These are phyloP conservation scores for Lipomyces anomalus DNA, from an alignment of 805 yeast genomes.

Conservation along the genomic window DNA sequence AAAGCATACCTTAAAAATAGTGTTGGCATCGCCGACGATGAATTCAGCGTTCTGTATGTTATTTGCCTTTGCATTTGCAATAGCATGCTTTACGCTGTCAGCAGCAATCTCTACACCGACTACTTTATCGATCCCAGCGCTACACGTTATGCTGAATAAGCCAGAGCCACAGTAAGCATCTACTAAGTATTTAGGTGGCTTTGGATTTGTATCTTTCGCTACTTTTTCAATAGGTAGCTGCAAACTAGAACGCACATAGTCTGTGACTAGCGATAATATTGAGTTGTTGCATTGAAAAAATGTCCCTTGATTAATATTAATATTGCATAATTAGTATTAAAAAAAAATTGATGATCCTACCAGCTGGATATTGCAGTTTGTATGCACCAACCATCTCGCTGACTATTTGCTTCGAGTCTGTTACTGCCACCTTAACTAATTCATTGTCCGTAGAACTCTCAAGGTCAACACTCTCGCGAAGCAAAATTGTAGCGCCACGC, in stretches of 20 bases:
- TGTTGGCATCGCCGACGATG: slow-evolving; percentile 88
- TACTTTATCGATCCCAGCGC: slow-evolving; percentile 72
- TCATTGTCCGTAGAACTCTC: slow-evolving; percentile 30
- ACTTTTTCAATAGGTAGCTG: slow-evolving; percentile 35
- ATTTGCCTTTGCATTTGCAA: slow-evolving; percentile 70
- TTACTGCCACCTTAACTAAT: slow-evolving; percentile 64
- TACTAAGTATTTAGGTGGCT: slow-evolving; percentile 59
- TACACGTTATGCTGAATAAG: slow-evolving; percentile 80
- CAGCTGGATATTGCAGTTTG: slow-evolving; percentile 83
- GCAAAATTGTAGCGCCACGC: slow-evolving; percentile 79
- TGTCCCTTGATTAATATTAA: slow-evolving; percentile 38
- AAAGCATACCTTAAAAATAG: slow-evolving; percentile 52
- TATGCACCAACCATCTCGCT: slow-evolving; percentile 61
- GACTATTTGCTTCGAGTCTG: slow-evolving; percentile 71
- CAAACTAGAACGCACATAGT: slow-evolving; percentile 70
- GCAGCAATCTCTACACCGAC: slow-evolving; percentile 93
- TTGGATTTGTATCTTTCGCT: background rate
- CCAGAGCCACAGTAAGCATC: slow-evolving; percentile 98
- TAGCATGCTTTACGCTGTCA: slow-evolving; percentile 85
- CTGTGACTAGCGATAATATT: slow-evolving; percentile 75
- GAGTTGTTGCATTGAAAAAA: slow-evolving; percentile 95
- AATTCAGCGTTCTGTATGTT: slow-evolving; percentile 73
- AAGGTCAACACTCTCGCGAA: slow-evolving; percentile 54
- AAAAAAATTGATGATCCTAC: slow-evolving; percentile 36
- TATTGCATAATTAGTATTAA: background rate